Evolutionary conservation across 306 rosid genomes (phyloP), one percentile per base, ranked within the genome.

Genomic region (Medicago lupulina): DNA sequence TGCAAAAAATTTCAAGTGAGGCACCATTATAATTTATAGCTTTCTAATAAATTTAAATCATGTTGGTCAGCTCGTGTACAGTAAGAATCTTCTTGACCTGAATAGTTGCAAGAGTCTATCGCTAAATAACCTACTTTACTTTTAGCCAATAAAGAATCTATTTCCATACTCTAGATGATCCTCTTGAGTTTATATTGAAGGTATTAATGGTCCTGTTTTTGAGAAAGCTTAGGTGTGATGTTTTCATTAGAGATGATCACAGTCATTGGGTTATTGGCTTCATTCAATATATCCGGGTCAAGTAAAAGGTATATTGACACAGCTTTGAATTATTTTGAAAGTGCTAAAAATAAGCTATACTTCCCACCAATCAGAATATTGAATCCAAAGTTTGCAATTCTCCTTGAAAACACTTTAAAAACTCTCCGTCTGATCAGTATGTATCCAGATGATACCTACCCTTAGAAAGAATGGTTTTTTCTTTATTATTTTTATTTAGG

Each of bases 41-140:
- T 25, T 62, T 71, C 12, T n/a, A 34, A 16, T 54, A 67, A 34
- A 31, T 7, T 23, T 49, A 67, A 64, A 25, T 65, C 16, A 39
- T 7, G 53, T 60, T 2, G 66, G 19, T 46, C 15, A 67, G 40
- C 4, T 6, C 15, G 59, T 40, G 2, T 36, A 9, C 36, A n/a
- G 16, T 57, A 23, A 50, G 17, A 73, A 72, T 73, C 23, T 51
- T 71, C 76, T 73, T 67, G 61, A 31, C 76, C 71, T 38, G 43
- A 47, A 50, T 54, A 72, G 54, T 54, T 15, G 23, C 14, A 39
- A 41, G 40, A 28, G 17, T 51, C 3, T 25, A 19, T 68, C n/a
- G 4, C 38, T 36, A 23, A 53, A 6, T 53, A 40, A 19, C 38
- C 16, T 39, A 50, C 43, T 39, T 71, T 50, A 21, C 16, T 23